phyloP scores from a whole-genome alignment of 768 basidiomycete species.

The Lentinus brumalis region DNA sequence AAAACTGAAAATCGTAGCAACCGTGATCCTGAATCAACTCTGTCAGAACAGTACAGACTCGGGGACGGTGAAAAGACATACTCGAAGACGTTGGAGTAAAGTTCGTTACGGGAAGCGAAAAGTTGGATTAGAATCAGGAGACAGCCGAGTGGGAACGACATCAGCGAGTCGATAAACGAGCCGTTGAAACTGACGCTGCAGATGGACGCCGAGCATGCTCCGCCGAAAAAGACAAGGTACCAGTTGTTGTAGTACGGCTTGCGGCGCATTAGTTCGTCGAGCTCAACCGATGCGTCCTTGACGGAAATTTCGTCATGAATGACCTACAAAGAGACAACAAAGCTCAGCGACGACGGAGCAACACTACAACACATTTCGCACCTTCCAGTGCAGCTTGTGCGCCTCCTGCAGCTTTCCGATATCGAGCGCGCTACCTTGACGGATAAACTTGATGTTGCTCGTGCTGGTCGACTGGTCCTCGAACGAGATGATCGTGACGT shows the following conservation, averaged over 20 bases:
- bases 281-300: conserved; percentile 64
- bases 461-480: conserved; percentile 81
- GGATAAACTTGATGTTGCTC: conserved; percentile 77
- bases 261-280: conserved; percentile 75
- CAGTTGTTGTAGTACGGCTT: conserved; percentile 60
- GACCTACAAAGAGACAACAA: conserved; percentile 45
- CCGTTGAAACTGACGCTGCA: conserved; percentile 73
- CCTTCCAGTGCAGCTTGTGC: conserved; percentile 75
- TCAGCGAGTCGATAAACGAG: conserved; percentile 74
- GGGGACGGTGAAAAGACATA: conserved; percentile 31
- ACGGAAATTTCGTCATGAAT: conserved; percentile 84
- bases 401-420: conserved; percentile 75
- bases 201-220: conserved; percentile 75
- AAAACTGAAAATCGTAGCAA: conserved; percentile 80
- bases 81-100: conserved; percentile 84
- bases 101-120: conserved; percentile 69
- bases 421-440: conserved; percentile 71
- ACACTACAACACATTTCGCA: conserved; percentile 26
- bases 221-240: conserved; percentile 71
- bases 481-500: conserved; percentile 79
- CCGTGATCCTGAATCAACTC: conserved; percentile 58
- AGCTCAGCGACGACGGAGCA: not conserved
- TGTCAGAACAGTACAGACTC: not conserved
- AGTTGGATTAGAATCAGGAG: conserved; percentile 75
- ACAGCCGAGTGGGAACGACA: conserved; percentile 74